These are phyloP conservation scores for Persicaria maculosa DNA, from an alignment of 148 eudicot genomes.

Conservation along the genomic window DNA sequence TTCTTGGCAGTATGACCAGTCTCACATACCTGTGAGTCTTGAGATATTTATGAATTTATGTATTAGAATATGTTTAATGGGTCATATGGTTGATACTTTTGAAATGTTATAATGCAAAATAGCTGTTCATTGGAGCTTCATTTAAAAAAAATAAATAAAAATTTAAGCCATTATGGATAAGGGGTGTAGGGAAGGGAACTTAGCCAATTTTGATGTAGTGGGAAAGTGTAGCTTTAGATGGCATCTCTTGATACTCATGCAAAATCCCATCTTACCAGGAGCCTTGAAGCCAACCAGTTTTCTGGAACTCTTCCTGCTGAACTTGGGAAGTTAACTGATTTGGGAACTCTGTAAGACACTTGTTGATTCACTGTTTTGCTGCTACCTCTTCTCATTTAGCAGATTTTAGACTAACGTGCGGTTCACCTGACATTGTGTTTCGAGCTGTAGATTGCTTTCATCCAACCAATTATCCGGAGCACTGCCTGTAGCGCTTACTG, in stretches of 20 bases:
- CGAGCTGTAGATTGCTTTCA: constrained; percentile 45
- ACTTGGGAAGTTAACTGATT: constrained; percentile 41
- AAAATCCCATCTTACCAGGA: constrained; percentile 39
- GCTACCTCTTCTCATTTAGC: neutral
- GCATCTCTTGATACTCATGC: neutral
- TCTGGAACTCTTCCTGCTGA: constrained; percentile 35
- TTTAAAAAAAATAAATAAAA: no score
- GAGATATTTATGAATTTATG: neutral
- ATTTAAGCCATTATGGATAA: no score
- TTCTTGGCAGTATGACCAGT: constrained; percentile 43
- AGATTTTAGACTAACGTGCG: neutral
- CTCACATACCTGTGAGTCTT: constrained; percentile 59
- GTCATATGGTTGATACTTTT: neutral
- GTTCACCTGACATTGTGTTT: constrained; percentile 13
- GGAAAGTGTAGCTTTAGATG: no score
- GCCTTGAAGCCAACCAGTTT: constrained; percentile 61
- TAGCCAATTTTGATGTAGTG: no score
- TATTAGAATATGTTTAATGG: no score
- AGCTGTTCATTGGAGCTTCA: no score
- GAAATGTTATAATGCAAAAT: neutral
- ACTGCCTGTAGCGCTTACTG: constrained; percentile 48
- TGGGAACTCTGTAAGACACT: constrained; percentile 43
- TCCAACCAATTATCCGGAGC: constrained; percentile 54
- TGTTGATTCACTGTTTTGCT: neutral
- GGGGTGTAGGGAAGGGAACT: no score